Base-by-base conservation (phyloP, 73 alveolate genomes). In the Diophrys sp. region DNA sequence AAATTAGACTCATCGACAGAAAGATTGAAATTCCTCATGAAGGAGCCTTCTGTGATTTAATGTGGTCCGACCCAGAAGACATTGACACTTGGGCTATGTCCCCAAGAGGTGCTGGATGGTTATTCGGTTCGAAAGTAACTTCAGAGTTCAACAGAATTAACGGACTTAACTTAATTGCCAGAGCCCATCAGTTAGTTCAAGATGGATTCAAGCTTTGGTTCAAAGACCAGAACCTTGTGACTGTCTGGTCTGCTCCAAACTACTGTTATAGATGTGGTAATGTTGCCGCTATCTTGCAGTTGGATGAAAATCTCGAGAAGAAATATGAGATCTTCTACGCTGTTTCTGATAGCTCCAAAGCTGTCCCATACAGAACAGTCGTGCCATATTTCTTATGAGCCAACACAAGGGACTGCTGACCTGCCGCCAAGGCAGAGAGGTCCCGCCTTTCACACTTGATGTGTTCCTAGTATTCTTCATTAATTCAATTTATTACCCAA, bases 201-300 rank as follows among this genome's bases (percentile, higher is more conserved):
- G 99, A 95, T 44, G 99, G 99, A 31, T 95, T 87, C 83, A 82
- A 91, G 72, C 76, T 82, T 32, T 91, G 97, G 97, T 62, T 92
- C 80, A 91, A 70, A 55, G 87, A 93, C 74, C 71, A 95, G 80
- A 88, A 87, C 67, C 88, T 96, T 23, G 97, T 94, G 27, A 96
- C 99, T 2, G 98, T 96, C 76, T 96, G 99, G 99, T 90, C 97
- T 29, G 98, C 97, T 26, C 98, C 99, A 2, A 96, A 96, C 90
- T 96, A 96, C 82, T 95, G 98, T 79, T 95, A 95, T 84, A 90
- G 99, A 90, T 95, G 99, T 84, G 99, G 99, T 54, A 93, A 95
- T 77, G 91, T 88, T 30, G 99, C 98, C 53, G 83, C 98, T 0
- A 95, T 93, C 73, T 27, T 71, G 32, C 85, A 90, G 68, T 33